phyloP scores from a whole-genome alignment of 1,139 yeast species.

The Oligophagozyma castellii region DNA sequence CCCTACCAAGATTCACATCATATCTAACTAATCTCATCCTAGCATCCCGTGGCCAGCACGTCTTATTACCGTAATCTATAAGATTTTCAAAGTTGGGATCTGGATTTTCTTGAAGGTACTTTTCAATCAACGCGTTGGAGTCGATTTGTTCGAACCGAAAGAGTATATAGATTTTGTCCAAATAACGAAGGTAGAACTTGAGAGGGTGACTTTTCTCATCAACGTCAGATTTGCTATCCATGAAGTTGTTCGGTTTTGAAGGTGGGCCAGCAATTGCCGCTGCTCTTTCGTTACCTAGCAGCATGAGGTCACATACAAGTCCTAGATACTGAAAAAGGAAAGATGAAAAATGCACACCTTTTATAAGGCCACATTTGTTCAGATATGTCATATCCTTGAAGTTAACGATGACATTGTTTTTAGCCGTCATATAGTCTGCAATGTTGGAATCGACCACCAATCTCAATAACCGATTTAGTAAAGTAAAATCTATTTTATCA shows the following conservation, averaged over 20 bases:
- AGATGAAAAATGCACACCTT: conserved; percentile 84
- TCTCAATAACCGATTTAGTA: conserved; percentile 67
- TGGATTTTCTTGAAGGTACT: conserved; percentile 70
- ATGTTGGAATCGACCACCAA: conserved; percentile 78
- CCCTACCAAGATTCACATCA: conserved; percentile 87
- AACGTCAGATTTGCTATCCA: conserved; percentile 49
- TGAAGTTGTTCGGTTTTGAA: conserved; percentile 57
- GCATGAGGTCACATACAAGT: conserved; percentile 61
- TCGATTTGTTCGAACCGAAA: conserved; percentile 67
- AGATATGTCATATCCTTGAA: conserved; percentile 94
- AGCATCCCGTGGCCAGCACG: conserved; percentile 90
- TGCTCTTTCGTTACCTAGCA: conserved; percentile 81
- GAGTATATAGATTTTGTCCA: conserved; percentile 69
- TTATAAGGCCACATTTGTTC: conserved; percentile 73
- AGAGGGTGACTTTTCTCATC: conserved; percentile 62
- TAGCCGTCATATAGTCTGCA: conserved; percentile 91
- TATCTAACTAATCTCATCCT: conserved; percentile 85
- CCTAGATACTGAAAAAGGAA: conserved; percentile 89
- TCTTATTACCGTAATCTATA: conserved; percentile 78
- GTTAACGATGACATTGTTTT: conserved; percentile 67
- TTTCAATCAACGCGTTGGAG: conserved; percentile 60
- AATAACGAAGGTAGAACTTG: conserved; percentile 65
- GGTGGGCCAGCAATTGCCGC: conserved; percentile 74
- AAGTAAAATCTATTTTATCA: conserved; percentile 79
- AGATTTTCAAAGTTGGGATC: conserved; percentile 82